These are phyloP conservation scores for Tagetes erecta DNA, from an alignment of 129 eudicot genomes.

Conservation along the genomic window DNA sequence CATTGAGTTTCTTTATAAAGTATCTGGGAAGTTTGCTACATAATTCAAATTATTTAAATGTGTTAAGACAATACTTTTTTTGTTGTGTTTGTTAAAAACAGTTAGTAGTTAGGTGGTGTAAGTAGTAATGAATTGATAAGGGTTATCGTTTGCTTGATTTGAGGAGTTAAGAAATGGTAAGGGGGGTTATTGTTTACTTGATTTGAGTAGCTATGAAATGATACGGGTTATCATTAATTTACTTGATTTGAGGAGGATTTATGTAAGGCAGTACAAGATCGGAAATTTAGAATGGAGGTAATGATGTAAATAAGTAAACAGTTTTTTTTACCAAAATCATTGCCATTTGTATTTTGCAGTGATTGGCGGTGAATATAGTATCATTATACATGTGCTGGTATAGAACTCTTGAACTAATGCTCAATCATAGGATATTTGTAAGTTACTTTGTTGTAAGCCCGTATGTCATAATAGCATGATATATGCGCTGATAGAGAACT, in stretches of 20 bases:
- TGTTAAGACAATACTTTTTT: not conserved
- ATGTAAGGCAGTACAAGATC: not conserved
- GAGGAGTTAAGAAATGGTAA: conserved; percentile 2
- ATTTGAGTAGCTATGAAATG: conserved; percentile 8
- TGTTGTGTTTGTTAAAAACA: not conserved
- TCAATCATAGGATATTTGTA: conserved; percentile 22
- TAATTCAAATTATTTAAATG: not conserved
- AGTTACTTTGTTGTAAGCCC: conserved; percentile 10
- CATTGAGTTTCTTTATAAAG: not conserved
- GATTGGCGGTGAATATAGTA: not conserved
- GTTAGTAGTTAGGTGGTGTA: not conserved
- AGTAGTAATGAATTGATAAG: conserved; percentile 1
- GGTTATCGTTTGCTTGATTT: conserved; percentile 18
- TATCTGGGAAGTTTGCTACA: conserved; percentile 15
- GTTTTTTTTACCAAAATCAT: not conserved
- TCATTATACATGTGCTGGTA: not conserved
- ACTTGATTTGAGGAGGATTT: conserved; percentile 18
- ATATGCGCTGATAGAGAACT: not conserved
- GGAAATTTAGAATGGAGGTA: conserved; percentile 15
- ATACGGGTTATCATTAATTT: conserved; percentile 10
- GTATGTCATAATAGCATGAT: conserved; percentile 13
- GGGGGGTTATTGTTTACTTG: conserved; percentile 5
- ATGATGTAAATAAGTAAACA: not conserved
- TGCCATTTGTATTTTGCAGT: conserved; percentile 12
- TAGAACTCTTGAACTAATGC: conserved; percentile 12